phyloP scores from a whole-genome alignment of 2,329 filamentous ascomycete species.

The Didymella arachidicola region DNA sequence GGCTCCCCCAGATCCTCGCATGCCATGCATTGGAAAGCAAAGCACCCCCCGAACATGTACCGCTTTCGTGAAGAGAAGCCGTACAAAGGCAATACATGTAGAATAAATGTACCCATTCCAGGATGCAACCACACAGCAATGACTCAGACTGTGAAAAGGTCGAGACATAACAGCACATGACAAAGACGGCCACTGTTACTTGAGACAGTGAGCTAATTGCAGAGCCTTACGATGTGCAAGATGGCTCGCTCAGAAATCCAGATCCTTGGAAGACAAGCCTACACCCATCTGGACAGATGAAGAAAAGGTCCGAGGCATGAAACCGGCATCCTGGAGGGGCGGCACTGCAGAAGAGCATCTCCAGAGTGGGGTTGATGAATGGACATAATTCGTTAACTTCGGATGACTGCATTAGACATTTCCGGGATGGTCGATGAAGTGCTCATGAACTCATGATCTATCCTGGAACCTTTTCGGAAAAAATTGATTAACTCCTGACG shows the following conservation, averaged over 20 bases:
- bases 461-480: constrained; percentile 38
- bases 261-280: constrained; percentile 9
- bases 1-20: constrained; percentile 30
- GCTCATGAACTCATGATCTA: constrained; percentile 20
- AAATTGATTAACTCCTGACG: constrained; percentile 35
- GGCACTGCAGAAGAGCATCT: constrained; percentile 7
- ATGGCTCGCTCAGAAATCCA: constrained; percentile 1
- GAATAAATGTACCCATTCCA: constrained; percentile 25
- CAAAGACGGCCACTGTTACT: neutral
- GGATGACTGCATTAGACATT: constrained; percentile 20
- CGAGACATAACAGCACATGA: neutral
- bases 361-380: constrained; percentile 11
- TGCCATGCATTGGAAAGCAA: constrained; percentile 43
- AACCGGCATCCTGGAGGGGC: constrained; percentile 1
- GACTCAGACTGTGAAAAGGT: constrained; percentile 6
- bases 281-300: constrained; percentile 14
- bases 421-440: constrained; percentile 12
- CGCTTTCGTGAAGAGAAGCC: constrained; percentile 26
- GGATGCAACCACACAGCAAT: constrained; percentile 11
- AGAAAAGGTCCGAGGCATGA: constrained; percentile 1
- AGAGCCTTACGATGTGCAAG: constrained; percentile 7
- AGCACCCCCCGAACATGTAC: constrained; percentile 46
- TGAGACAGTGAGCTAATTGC: neutral
- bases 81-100: constrained; percentile 47
- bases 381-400: constrained; percentile 22